These are phyloP conservation scores for Diplocarpon mali DNA, from an alignment of 2,329 filamentous ascomycete species.

Conservation along the genomic window DNA sequence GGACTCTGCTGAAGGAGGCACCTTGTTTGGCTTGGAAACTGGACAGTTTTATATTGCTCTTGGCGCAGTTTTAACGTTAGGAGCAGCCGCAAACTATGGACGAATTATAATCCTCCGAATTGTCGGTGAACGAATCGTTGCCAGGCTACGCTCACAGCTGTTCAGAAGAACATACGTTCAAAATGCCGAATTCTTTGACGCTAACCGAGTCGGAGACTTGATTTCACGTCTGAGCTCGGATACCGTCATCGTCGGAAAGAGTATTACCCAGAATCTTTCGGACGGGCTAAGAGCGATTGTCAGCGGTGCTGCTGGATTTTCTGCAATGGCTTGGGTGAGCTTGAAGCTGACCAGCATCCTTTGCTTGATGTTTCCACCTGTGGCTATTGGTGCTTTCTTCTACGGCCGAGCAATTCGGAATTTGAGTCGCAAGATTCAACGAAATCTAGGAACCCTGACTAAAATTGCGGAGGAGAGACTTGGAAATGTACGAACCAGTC, in stretches of 20 bases:
- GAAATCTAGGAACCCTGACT: slow-evolving; percentile 81
- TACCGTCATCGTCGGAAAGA: slow-evolving; percentile 96
- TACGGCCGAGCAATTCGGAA: slow-evolving; percentile 85
- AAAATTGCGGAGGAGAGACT: slow-evolving; percentile 98
- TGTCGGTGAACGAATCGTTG: slow-evolving; percentile 89
- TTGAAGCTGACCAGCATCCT: slow-evolving; percentile 81
- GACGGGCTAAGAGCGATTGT: slow-evolving; percentile 89
- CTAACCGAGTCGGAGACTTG: slow-evolving; percentile 89
- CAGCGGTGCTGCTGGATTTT: slow-evolving; percentile 79
- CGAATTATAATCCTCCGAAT: slow-evolving; percentile 88
- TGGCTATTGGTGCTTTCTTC: slow-evolving; percentile 82
- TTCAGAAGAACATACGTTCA: slow-evolving; percentile 92
- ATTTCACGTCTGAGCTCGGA: slow-evolving; percentile 94
- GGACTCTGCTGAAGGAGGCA: slow-evolving; percentile 49
- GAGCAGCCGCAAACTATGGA: slow-evolving; percentile 85
- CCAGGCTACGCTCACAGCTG: slow-evolving; percentile 75
- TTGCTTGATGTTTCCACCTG: slow-evolving; percentile 77
- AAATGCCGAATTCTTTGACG: slow-evolving; percentile 97
- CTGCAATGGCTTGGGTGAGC: slow-evolving; percentile 92
- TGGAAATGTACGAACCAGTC: slow-evolving; percentile 91
- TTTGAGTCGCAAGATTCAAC: slow-evolving; percentile 84
- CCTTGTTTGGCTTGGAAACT: slow-evolving; percentile 73
- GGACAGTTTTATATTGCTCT: slow-evolving; percentile 82
- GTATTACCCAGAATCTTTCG: slow-evolving; percentile 93
- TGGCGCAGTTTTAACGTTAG: slow-evolving; percentile 64